Base-by-base conservation (phyloP, 2,329 filamentous ascomycete genomes). In the Pseudogymnoascus sp. region DNA sequence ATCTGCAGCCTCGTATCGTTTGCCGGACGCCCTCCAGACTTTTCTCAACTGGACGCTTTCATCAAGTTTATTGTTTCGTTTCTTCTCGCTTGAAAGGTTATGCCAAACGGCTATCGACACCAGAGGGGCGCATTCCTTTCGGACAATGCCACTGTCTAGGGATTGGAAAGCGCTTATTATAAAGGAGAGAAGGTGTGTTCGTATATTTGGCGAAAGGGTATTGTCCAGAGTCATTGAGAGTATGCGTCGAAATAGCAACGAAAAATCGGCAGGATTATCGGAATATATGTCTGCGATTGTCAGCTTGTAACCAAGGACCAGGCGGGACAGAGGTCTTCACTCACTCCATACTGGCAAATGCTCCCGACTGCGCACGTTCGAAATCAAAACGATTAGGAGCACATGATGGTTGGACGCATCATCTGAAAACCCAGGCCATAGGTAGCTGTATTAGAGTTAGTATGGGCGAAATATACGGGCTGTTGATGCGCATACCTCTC, bases 41-140 rank as follows among this genome's bases (percentile, higher is more conserved):
- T 97, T 97, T 71, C 84, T 87, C 68, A 96, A 75, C 65, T 90
- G 86, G n/a, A 84, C 75, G 54, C 83, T 82, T 66, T 89, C 86
- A 43, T 90, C 85, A 30, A 99, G 80, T 61, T 86, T 83, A 34
- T 78, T 77, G 60, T 96, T 90, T 66, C 91, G 84, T 64, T 86
- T 83, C 62, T 82, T 80, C 34, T 95, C 91, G 61, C 83, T 89
- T 30, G 90, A 89, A 37, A 99, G 77, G 70, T 96, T 95, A 70
- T 97, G 90, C 94, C 94, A 99, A 68, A 94, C 91, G 1, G 90
- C 88, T 68, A 99, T 96, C 11, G 91, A 94, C 18, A 99, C 93
- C 59, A 99, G 78, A 1, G 95, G 91, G 6, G 93, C 94, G 74
- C 94, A 97, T 78, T 99, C 94, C 73, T 97, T 97, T 64, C 94